phyloP scores from a whole-genome alignment of 192 early-diverging fungal genomes.

The Entomortierella chlamydospora region DNA sequence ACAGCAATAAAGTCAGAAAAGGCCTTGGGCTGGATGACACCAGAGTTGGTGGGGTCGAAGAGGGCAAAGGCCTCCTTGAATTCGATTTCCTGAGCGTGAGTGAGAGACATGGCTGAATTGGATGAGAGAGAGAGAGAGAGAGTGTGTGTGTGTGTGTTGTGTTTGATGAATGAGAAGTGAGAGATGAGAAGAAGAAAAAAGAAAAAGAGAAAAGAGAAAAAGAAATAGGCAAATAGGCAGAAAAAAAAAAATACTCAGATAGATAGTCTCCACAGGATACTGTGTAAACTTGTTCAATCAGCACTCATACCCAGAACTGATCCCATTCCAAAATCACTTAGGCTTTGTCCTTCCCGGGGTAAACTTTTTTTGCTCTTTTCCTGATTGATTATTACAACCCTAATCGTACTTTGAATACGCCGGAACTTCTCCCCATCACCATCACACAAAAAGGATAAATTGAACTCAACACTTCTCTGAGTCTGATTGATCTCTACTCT shows the following conservation, averaged over 20 bases:
- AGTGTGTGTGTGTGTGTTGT: neutral
- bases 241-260: neutral
- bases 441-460: too few relatives aligned
- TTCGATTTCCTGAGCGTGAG: constrained; percentile 52
- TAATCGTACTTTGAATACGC: neutral
- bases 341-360: neutral
- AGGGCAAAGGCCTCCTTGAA: constrained; percentile 55
- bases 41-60: constrained; percentile 57
- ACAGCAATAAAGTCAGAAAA: constrained; percentile 51
- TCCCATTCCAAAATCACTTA: neutral
- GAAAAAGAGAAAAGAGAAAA: constrained; percentile 11
- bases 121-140: constrained; percentile 7
- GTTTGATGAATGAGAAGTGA: neutral
- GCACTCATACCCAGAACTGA: too few relatives aligned
- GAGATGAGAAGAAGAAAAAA: neutral
- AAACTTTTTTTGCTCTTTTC: neutral
- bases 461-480: too few relatives aligned
- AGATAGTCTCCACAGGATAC: too few relatives aligned
- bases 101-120: constrained; percentile 24
- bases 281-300: too few relatives aligned
- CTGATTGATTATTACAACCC: neutral
- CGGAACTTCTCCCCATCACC: too few relatives aligned
- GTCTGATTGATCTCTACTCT: too few relatives aligned
- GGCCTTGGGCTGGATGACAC: constrained; percentile 53
- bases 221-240: neutral